Conservation (phyloP, 2,329 filamentous ascomycete species). For the Phaeoacremonium minimum region DNA sequence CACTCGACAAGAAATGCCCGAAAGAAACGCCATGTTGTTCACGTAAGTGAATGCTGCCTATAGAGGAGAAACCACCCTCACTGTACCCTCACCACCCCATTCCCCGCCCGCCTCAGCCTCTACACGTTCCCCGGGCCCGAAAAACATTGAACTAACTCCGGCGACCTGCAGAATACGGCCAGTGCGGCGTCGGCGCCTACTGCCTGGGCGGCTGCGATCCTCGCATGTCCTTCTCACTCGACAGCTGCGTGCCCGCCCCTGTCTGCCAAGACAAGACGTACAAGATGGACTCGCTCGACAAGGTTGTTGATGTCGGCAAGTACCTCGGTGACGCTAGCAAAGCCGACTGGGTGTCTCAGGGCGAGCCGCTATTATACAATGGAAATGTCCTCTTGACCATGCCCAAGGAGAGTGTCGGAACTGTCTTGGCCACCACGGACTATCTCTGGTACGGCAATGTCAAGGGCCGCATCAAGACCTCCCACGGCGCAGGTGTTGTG, state of each 20-base stretch:
- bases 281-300: conserved; percentile 68
- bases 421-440: conserved; percentile 74
- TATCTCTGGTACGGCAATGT: conserved; percentile 99
- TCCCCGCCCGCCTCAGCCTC: too few relatives aligned
- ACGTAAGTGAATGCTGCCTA: conserved; percentile 50
- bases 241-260: conserved; percentile 81
- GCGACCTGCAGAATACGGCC: conserved; percentile 68
- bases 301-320: conserved; percentile 66
- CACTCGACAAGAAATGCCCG: conserved; percentile 60
- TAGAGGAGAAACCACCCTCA: too few relatives aligned
- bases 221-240: conserved; percentile 73
- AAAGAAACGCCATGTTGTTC: conserved; percentile 72
- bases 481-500: conserved; percentile 83
- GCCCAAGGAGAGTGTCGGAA: conserved; percentile 79
- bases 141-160: conserved; percentile 10
- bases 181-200: conserved; percentile 91
- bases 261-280: conserved; percentile 73
- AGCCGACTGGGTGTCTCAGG: conserved; percentile 86
- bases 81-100: too few relatives aligned
- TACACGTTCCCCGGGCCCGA: too few relatives aligned
- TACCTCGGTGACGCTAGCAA: conserved; percentile 81
- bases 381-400: conserved; percentile 81
- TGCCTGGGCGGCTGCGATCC: conserved; percentile 95
- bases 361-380: conserved; percentile 64
- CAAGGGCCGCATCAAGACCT: conserved; percentile 78